phyloP scores from a whole-genome alignment of 306 rosid species.

The Adenanthera pavonina region DNA sequence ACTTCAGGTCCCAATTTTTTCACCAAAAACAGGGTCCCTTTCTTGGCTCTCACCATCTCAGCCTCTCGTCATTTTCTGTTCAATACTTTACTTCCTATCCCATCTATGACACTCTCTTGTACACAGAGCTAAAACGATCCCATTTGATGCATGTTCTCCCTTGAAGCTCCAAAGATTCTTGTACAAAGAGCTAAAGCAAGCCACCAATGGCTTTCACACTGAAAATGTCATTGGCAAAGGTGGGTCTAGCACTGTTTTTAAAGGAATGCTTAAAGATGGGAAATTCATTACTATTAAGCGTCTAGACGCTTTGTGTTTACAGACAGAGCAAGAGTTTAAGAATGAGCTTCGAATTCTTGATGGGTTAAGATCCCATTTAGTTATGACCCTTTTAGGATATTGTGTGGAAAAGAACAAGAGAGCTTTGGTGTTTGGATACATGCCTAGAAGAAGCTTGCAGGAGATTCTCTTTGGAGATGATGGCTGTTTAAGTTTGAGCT shows the following conservation, averaged over 20 bases:
- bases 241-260: conserved; percentile 93
- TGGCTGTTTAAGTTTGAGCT: conserved; percentile 63
- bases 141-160: conserved; percentile 82
- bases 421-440: conserved; percentile 80
- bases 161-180: conserved; percentile 83
- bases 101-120: conserved; percentile 75
- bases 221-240: conserved; percentile 90
- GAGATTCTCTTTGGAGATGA: conserved; percentile 89
- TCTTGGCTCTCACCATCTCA: conserved; percentile 81
- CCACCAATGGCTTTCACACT: conserved; percentile 68
- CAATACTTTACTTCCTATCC: conserved; percentile 79
- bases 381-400: conserved; percentile 87
- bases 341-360: conserved; percentile 94
- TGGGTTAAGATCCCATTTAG: conserved; percentile 82
- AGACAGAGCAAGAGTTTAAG: conserved; percentile 88
- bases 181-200: conserved; percentile 78
- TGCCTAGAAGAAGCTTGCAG: conserved; percentile 90
- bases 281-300: conserved; percentile 80
- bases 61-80: conserved; percentile 74
- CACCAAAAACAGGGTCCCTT: conserved; percentile 66
- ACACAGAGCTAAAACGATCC: conserved; percentile 76
- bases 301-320: conserved; percentile 68
- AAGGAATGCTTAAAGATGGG: conserved; percentile 74
- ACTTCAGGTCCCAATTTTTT: conserved; percentile 53
- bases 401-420: conserved; percentile 81